phyloP scores from a whole-genome alignment of 2,329 filamentous ascomycete species.

The Curvularia verruculosa region DNA sequence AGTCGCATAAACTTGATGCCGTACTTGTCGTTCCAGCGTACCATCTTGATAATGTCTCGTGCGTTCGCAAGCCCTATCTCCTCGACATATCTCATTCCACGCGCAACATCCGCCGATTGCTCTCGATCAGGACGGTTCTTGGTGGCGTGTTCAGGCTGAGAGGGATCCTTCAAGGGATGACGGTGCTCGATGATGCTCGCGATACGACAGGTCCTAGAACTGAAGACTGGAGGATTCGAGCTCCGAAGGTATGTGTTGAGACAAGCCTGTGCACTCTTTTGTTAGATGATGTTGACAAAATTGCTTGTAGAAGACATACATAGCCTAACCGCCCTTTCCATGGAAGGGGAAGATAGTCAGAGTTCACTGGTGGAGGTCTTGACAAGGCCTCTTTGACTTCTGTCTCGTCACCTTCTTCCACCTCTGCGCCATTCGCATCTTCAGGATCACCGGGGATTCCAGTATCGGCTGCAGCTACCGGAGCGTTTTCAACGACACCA shows the following conservation, averaged over 20 bases:
- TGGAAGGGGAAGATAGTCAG: slow-evolving; percentile 79
- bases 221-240: slow-evolving; percentile 83
- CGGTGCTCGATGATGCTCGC: slow-evolving; percentile 88
- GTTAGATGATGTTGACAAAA: slow-evolving; percentile 27
- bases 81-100: slow-evolving; percentile 77
- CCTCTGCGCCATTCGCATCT: slow-evolving; percentile 48
- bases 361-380: slow-evolving; percentile 79
- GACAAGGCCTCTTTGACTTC: slow-evolving; percentile 64
- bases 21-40: slow-evolving; percentile 90
- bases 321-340: slow-evolving; percentile 92
- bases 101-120: slow-evolving; percentile 67
- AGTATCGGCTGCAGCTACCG: slow-evolving; percentile 23
- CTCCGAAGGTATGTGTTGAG: slow-evolving; percentile 88
- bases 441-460: slow-evolving; percentile 55
- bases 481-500: slow-evolving; percentile 23
- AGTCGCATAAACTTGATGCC: slow-evolving; percentile 91
- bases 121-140: slow-evolving; percentile 85
- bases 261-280: slow-evolving; percentile 66
- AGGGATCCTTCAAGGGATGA: slow-evolving; percentile 77
- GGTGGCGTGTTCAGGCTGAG: slow-evolving; percentile 76
- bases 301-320: slow-evolving; percentile 59
- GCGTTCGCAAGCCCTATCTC: slow-evolving; percentile 81
- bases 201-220: slow-evolving; percentile 89
- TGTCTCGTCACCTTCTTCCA: slow-evolving; percentile 60
- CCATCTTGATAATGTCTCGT: slow-evolving; percentile 80